Conservation (phyloP, 352 stramenopile genomes). For the Phytopythium ostracodes region DNA sequence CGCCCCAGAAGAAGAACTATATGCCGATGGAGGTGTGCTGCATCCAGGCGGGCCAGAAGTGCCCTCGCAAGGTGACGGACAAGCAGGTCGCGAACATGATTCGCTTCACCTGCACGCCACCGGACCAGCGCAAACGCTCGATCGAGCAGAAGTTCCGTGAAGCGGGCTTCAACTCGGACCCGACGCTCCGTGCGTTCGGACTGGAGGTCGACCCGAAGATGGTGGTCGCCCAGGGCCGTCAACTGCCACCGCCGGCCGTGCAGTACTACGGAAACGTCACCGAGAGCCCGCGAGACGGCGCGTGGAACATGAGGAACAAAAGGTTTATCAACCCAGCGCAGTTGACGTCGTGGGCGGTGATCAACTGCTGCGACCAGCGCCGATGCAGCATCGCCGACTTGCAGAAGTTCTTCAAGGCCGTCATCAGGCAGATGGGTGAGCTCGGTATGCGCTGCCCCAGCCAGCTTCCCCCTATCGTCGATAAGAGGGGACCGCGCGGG, state of each 20-base stretch:
- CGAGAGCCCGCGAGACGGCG: conserved; percentile 48
- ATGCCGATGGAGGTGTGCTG: conserved; percentile 81
- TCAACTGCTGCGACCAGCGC: conserved; percentile 47
- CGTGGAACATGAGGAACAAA: conserved; percentile 72
- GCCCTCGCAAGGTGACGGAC: conserved; percentile 71
- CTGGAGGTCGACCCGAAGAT: conserved; percentile 52
- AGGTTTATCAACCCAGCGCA: conserved; percentile 36
- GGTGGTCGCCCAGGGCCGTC: conserved; percentile 40
- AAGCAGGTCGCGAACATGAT: conserved; percentile 86
- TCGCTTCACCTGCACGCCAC: conserved; percentile 49
- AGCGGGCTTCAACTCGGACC: conserved; percentile 50
- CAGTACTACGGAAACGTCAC: conserved; percentile 38
- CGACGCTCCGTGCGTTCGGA: conserved; percentile 50
- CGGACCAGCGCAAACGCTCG: conserved; percentile 46
- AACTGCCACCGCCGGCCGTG: conserved; percentile 42
- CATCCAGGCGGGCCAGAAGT: conserved; percentile 68
- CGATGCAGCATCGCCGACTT: conserved; percentile 27
- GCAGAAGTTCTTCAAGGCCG: conserved; percentile 49
- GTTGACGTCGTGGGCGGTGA: conserved; percentile 44
- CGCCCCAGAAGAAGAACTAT: conserved; percentile 70
- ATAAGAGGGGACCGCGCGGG: conserved; percentile 28
- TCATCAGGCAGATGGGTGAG: conserved; percentile 49
- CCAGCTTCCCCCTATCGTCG: conserved; percentile 36
- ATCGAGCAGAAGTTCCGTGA: conserved; percentile 62
- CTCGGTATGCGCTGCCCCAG: conserved; percentile 46